Conservation (phyloP, 495 filamentous ascomycete species). For the Penicillium coprophilum region DNA sequence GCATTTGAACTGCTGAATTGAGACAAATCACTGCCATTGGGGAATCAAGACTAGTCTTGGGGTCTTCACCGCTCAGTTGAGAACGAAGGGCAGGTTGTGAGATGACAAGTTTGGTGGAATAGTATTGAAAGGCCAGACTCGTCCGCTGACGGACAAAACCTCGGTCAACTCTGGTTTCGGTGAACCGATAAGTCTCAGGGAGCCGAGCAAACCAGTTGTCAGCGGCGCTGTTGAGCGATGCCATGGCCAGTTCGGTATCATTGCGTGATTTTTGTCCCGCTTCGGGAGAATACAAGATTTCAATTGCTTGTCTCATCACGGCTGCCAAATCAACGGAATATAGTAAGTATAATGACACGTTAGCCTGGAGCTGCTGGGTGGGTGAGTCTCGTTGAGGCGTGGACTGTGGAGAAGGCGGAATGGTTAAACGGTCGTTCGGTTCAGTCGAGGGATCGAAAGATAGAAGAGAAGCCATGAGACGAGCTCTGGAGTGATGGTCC, state of each 20-base stretch:
- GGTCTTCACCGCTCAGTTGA: constrained; percentile 33
- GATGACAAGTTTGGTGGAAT: constrained; percentile 55
- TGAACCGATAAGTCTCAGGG: constrained; percentile 46
- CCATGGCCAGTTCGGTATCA: constrained; percentile 52
- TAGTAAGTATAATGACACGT: constrained; percentile 45
- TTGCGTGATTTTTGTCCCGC: constrained; percentile 49
- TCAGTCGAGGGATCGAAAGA: not conserved
- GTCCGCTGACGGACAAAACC: constrained; percentile 27
- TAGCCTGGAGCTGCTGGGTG: constrained; percentile 17
- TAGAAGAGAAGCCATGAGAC: not conserved
- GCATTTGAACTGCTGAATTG: constrained; percentile 45
- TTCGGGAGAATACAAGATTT: constrained; percentile 54
- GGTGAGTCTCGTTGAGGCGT: not conserved
- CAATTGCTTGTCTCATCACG: constrained; percentile 49
- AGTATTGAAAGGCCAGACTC: constrained; percentile 50
- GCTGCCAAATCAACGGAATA: constrained; percentile 41
- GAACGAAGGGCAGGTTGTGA: constrained; percentile 56
- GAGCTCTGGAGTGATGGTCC: not conserved
- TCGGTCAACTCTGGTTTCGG: constrained; percentile 19
- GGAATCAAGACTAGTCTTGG: constrained; percentile 32
- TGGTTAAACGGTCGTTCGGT: not conserved
- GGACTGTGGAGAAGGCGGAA: not conserved
- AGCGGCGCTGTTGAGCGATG: constrained; percentile 41
- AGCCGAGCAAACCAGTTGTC: constrained; percentile 51
- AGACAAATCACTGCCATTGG: constrained; percentile 50